A percentile compares a stretch with the other conserved stretches of the same genome.
Evolutionary conservation across 352 stramenopile genomes (phyloP).

Genomic region (Globisporangium camurandrum): DNA sequence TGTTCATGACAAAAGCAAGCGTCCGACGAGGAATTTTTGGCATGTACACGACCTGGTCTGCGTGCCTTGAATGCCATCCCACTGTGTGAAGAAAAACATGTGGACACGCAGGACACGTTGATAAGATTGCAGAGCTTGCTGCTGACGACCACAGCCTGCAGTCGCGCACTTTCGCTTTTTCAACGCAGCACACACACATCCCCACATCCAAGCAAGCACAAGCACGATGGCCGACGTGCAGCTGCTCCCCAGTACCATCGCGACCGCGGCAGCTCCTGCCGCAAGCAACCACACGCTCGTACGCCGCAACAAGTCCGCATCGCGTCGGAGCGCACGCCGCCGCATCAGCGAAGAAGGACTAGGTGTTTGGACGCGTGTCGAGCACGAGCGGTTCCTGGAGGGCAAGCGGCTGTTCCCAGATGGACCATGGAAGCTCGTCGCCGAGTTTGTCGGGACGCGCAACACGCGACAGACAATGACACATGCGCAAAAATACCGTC

Average conservation of each 20-base stretch:
- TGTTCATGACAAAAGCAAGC: too few relatives aligned
- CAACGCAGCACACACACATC: slow-evolving; percentile 12
- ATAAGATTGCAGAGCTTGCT: slow-evolving; percentile 1
- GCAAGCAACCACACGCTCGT: not conserved
- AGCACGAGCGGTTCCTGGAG: slow-evolving; percentile 43
- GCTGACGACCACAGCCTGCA: not conserved
- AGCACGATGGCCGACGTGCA: not conserved
- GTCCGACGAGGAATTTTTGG: too few relatives aligned
- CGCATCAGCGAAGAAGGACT: slow-evolving; percentile 28
- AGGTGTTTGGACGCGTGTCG: slow-evolving; percentile 28
- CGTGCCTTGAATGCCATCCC: too few relatives aligned
- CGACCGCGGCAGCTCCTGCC: not conserved
- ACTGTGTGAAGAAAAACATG: slow-evolving; percentile 8
- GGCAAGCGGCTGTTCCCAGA: slow-evolving; percentile 34
- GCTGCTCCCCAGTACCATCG: not conserved
- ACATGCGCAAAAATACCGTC: slow-evolving; percentile 78
- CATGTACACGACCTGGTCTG: too few relatives aligned
- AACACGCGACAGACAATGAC: slow-evolving; percentile 92
- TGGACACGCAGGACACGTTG: slow-evolving; percentile 6
- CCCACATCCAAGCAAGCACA: not conserved
- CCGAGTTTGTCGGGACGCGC: slow-evolving; percentile 33
- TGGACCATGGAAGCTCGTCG: slow-evolving; percentile 45
- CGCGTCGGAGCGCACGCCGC: slow-evolving; percentile 13
- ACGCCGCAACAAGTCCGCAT: slow-evolving; percentile 8
- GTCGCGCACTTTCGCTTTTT: slow-evolving; percentile 12